Percentiles rank a stretch among this genome's conserved stretches.
phyloP scores from a whole-genome alignment of 2,329 filamentous ascomycete species.

The Botrytis byssoidea region DNA sequence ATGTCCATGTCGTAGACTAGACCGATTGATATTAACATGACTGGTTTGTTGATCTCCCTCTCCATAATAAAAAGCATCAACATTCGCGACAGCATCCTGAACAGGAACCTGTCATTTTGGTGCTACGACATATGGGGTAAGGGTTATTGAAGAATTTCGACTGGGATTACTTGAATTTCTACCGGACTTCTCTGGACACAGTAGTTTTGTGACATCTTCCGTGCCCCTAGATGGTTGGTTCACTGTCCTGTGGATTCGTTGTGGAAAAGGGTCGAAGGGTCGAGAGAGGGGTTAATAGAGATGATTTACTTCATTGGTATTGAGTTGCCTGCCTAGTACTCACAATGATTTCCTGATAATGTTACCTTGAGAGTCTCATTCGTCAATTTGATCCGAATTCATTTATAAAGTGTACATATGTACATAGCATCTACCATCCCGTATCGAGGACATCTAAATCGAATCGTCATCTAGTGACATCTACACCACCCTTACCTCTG shows the following conservation, averaged over 20 bases:
- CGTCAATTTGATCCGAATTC: neutral
- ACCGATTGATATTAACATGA: neutral
- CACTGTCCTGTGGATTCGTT: neutral
- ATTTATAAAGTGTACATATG: neutral
- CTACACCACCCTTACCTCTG: neutral
- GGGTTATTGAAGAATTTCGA: neutral
- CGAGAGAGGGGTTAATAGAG: neutral
- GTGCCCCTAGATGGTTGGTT: neutral
- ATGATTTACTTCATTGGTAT: neutral
- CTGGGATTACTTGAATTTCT: neutral
- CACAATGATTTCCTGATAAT: neutral
- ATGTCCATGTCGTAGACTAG: neutral
- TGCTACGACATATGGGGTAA: neutral
- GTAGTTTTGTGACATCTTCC: neutral
- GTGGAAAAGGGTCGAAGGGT: neutral
- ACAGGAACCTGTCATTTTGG: neutral
- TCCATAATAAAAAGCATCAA: conserved; percentile 4
- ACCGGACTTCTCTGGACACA: neutral
- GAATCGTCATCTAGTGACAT: neutral
- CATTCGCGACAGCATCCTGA: neutral
- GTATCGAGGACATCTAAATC: neutral
- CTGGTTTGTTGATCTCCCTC: neutral
- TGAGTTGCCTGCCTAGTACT: neutral
- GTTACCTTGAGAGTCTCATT: neutral
- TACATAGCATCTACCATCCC: neutral